phyloP scores from a whole-genome alignment of 371 early-diverging fungal genomes.

The Lichtheimia corymbifera region DNA sequence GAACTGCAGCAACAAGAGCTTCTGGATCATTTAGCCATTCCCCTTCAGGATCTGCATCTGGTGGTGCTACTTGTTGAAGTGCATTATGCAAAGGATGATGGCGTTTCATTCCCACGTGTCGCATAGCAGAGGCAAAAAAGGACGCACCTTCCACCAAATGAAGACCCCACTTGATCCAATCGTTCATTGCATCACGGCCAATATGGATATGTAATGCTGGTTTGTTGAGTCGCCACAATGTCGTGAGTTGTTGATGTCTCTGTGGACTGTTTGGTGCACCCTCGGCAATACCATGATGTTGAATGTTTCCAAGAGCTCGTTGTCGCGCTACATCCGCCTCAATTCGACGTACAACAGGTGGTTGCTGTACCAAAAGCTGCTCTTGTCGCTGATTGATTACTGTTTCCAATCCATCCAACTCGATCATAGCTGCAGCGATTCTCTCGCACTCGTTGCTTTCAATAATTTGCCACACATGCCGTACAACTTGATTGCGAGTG shows the following conservation, averaged over 20 bases:
- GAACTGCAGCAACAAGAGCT: no score
- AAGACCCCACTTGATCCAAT: neutral
- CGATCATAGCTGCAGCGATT: neutral
- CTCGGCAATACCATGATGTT: neutral
- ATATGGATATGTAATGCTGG: constrained; percentile 15
- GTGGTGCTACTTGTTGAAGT: neutral
- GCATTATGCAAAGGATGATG: constrained; percentile 9
- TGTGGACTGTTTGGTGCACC: neutral
- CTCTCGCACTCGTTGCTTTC: neutral
- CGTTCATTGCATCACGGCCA: neutral
- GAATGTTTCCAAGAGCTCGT: neutral
- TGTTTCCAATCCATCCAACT: neutral
- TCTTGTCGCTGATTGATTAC: neutral
- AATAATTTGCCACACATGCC: neutral
- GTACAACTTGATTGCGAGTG: neutral
- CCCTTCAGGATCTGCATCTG: no score
- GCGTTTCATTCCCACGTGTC: neutral
- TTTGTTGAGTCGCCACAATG: constrained; percentile 3
- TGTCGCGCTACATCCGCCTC: neutral
- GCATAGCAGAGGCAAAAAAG: constrained; percentile 9
- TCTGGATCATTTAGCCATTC: no score
- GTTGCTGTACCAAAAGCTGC: neutral
- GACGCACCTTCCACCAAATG: neutral
- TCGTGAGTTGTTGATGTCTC: neutral
- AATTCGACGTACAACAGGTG: neutral